These are phyloP conservation scores for Globisporangium cederbergense DNA, from an alignment of 352 stramenopile genomes.

Conservation along the genomic window DNA sequence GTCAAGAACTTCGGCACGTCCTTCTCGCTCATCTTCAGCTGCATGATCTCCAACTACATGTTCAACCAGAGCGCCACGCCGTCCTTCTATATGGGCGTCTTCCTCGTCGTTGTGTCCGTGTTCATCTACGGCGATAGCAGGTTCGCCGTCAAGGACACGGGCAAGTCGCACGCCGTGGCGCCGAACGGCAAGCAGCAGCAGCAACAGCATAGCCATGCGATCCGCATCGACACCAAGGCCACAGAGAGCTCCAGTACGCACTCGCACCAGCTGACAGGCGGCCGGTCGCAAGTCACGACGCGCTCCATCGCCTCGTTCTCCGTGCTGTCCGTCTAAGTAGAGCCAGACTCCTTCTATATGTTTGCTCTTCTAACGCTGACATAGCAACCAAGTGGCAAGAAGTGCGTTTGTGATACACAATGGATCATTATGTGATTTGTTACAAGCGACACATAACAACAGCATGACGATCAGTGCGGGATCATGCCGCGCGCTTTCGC, in stretches of 20 bases:
- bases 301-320: conserved; percentile 42
- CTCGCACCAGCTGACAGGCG: conserved; percentile 10
- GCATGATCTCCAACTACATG: conserved; percentile 89
- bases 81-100: conserved; percentile 76
- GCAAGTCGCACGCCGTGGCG: conserved; percentile 20
- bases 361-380: not conserved
- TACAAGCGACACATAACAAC: not conserved
- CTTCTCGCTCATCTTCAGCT: conserved; percentile 86
- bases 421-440: not conserved
- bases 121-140: conserved; percentile 86
- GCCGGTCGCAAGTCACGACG: conserved; percentile 34
- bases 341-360: not conserved
- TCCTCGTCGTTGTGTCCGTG: conserved; percentile 75
- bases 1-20: conserved; percentile 90
- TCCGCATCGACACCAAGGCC: conserved; percentile 51
- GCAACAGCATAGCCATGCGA: conserved; percentile 40
- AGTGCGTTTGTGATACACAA: conserved; percentile 3
- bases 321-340: conserved; percentile 28
- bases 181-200: conserved; percentile 26
- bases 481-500: conserved; percentile 61
- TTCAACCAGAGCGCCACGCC: conserved; percentile 67
- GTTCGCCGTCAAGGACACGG: conserved; percentile 52
- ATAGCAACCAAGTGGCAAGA: not conserved
- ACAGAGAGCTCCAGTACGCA: conserved; percentile 24
- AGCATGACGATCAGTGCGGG: conserved; percentile 29